These are phyloP conservation scores for Penicillium sp. DNA, from an alignment of 2,329 filamentous ascomycete species.

Conservation along the genomic window DNA sequence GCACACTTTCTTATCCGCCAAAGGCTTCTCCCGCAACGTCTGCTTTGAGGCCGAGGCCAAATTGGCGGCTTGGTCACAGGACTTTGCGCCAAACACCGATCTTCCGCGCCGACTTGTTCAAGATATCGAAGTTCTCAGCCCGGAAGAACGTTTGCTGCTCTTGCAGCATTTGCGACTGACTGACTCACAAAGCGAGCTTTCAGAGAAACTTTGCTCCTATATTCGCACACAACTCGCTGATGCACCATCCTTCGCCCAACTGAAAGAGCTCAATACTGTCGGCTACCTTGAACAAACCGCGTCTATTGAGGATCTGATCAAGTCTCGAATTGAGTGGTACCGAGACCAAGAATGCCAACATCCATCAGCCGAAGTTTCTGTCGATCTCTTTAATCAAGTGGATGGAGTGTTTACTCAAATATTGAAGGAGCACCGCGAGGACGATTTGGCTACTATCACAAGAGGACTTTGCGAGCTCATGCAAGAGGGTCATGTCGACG, in stretches of 20 bases:
- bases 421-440: slow-evolving; percentile 27
- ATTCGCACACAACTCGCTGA: slow-evolving; percentile 35
- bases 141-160: slow-evolving; percentile 38
- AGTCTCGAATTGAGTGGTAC: slow-evolving; percentile 42
- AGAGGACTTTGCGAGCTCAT: slow-evolving; percentile 34
- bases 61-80: slow-evolving; percentile 34
- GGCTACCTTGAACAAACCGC: slow-evolving; percentile 40
- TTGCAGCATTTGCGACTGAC: slow-evolving; percentile 35
- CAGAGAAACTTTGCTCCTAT: slow-evolving; percentile 29
- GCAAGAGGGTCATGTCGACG: slow-evolving; percentile 35
- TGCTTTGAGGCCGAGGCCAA: slow-evolving; percentile 39
- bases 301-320: slow-evolving; percentile 32
- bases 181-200: slow-evolving; percentile 25
- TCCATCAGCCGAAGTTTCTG: slow-evolving; percentile 30
- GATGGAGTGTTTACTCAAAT: slow-evolving; percentile 27
- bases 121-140: slow-evolving; percentile 41
- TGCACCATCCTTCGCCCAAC: slow-evolving; percentile 35
- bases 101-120: slow-evolving; percentile 38
- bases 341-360: slow-evolving; percentile 34
- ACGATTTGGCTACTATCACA: slow-evolving; percentile 36
- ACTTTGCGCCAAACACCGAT: slow-evolving; percentile 24
- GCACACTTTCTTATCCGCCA: slow-evolving; percentile 44
- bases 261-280: slow-evolving; percentile 37
- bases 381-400: slow-evolving; percentile 38
- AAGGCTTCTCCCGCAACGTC: slow-evolving; percentile 35